phyloP scores from a whole-genome alignment of 768 basidiomycete genomes.

The Mrakia blollopis region DNA sequence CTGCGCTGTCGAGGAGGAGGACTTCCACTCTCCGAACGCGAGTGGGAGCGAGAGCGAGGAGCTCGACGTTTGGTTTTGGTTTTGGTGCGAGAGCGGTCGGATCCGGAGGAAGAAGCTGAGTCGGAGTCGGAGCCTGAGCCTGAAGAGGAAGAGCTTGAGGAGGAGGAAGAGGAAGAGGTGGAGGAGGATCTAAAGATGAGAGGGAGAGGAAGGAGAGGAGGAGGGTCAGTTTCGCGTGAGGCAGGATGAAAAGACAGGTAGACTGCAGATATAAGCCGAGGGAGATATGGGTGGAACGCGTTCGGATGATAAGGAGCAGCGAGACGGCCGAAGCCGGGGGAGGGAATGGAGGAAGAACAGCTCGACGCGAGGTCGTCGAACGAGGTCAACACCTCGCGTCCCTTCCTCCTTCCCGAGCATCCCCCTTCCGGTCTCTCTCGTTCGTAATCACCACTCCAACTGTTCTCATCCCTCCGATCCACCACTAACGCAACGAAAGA shows the following conservation, averaged over 20 bases:
- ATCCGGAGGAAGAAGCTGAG: conserved; percentile 49
- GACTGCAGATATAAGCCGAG: not conserved
- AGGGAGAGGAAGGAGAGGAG: not conserved
- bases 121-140: conserved; percentile 37
- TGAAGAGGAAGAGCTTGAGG: conserved; percentile 43
- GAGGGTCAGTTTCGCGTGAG: too few species aligned
- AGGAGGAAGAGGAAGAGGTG: conserved; percentile 32
- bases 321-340: not conserved
- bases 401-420: not conserved
- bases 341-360: too few species aligned
- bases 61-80: not conserved
- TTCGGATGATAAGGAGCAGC: not conserved
- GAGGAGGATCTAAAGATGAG: conserved; percentile 7
- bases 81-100: conserved; percentile 41
- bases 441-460: too few species aligned
- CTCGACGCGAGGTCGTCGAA: too few species aligned
- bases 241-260: not conserved
- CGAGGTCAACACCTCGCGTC: too few species aligned
- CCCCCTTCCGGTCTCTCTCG: not conserved
- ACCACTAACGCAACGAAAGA: not conserved
- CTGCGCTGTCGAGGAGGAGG: conserved; percentile 11
- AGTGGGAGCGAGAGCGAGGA: not conserved
- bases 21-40: not conserved
- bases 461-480: not conserved
- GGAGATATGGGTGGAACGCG: not conserved